phyloP scores from a whole-genome alignment of 345 rosid species.

The Turritis glabra region DNA sequence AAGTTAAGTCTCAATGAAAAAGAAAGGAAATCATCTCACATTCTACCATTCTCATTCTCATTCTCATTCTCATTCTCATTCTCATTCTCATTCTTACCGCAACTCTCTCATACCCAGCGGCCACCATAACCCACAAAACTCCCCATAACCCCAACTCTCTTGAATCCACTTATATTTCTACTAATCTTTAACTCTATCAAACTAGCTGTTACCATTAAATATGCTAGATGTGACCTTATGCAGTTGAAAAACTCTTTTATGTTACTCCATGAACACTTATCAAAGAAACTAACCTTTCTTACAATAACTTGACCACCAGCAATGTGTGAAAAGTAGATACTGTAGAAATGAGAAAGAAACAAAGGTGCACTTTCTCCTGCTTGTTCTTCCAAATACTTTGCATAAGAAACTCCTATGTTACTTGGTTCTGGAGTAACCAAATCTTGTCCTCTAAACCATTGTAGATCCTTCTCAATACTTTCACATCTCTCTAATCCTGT shows the following conservation, averaged over 20 bases:
- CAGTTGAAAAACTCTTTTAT: not conserved
- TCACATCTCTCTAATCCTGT: slow-evolving; percentile 80
- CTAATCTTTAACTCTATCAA: not conserved
- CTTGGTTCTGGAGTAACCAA: slow-evolving; percentile 63
- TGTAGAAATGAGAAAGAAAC: slow-evolving; percentile 88
- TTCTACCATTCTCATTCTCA: not conserved
- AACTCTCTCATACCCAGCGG: not conserved
- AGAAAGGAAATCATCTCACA: not conserved
- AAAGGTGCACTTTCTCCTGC: slow-evolving; percentile 70
- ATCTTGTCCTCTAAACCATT: slow-evolving; percentile 58
- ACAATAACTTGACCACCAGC: slow-evolving; percentile 83
- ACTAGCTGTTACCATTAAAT: not conserved
- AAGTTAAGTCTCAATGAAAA: not conserved
- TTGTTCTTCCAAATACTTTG: slow-evolving; percentile 66
- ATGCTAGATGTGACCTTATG: not conserved
- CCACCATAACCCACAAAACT: not conserved
- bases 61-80: not conserved
- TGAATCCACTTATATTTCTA: not conserved
- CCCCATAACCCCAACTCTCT: not conserved
- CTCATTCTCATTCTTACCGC: not conserved
- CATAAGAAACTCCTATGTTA: slow-evolving; percentile 63
- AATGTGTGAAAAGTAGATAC: slow-evolving; percentile 83
- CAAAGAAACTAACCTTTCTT: slow-evolving; percentile 53
- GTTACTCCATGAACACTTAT: not conserved
- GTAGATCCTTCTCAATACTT: slow-evolving; percentile 64